A percentile compares a stretch with the other conserved stretches of the same genome.
These are phyloP conservation scores for Escovopsis sp. DNA, from an alignment of 2,329 filamentous ascomycete species.

Conservation along the genomic window DNA sequence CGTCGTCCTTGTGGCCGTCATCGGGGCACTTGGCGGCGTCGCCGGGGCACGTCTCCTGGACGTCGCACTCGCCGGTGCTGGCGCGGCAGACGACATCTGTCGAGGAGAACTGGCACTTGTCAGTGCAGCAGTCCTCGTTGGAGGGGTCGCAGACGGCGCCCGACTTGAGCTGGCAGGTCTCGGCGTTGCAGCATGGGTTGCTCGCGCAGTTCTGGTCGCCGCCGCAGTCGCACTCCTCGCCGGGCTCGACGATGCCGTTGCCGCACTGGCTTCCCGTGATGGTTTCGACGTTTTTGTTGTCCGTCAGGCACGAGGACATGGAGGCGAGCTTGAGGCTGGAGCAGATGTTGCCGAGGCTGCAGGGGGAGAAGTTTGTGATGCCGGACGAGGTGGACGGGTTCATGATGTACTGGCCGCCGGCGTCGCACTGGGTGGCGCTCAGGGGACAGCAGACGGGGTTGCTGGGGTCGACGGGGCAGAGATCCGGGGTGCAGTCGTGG, in stretches of 20 bases:
- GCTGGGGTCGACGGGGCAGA: constrained; percentile 48
- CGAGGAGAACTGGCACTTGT: constrained; percentile 50
- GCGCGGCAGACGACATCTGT: constrained; percentile 63
- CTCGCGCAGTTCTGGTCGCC: constrained; percentile 54
- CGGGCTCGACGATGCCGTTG: constrained; percentile 89
- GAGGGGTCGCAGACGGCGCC: constrained; percentile 64
- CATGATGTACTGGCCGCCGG: constrained; percentile 77
- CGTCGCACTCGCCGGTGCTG: constrained; percentile 71
- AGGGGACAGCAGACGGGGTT: constrained; percentile 65
- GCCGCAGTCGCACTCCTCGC: constrained; percentile 93
- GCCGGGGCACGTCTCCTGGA: constrained; percentile 70
- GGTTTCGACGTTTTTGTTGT: constrained; percentile 70
- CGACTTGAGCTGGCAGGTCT: constrained; percentile 70
- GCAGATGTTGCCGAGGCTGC: constrained; percentile 88
- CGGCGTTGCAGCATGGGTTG: constrained; percentile 72
- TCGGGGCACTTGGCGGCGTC: constrained; percentile 55
- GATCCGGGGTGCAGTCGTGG: constrained; percentile 66
- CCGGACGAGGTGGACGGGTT: constrained; percentile 69
- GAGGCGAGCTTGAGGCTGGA: constrained; percentile 68
- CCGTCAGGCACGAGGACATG: constrained; percentile 62
- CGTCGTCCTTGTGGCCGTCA: constrained; percentile 57
- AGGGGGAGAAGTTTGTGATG: constrained; percentile 72
- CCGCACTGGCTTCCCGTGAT: constrained; percentile 79
- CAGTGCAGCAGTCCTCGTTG: constrained; percentile 71
- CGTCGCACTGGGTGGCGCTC: constrained; percentile 52